A percentile compares a stretch with the other conserved stretches of the same genome.
Evolutionary conservation across 208 protist species (phyloP).

Genomic region (Crithidia thermophila): DNA sequence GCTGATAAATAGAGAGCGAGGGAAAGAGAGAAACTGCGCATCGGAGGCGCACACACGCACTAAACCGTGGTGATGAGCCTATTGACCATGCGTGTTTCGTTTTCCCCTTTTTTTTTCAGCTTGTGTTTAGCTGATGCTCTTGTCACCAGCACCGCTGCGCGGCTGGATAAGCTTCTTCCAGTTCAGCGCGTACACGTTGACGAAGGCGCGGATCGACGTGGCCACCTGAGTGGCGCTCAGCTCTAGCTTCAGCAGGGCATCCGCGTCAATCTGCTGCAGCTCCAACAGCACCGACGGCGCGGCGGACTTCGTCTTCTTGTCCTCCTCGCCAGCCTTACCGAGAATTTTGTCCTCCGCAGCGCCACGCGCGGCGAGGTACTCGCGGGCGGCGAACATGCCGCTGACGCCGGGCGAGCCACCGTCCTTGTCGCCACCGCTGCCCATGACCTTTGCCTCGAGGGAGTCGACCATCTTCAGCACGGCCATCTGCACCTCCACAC

Average conservation of each 20-base stretch:
- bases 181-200: constrained; percentile 81
- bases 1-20: too few relatives aligned
- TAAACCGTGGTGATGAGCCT: too few relatives aligned
- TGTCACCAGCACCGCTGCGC: constrained; percentile 42
- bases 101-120: not conserved
- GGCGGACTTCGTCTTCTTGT: constrained; percentile 37
- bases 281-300: constrained; percentile 62
- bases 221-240: constrained; percentile 54
- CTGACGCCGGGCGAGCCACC: constrained; percentile 22
- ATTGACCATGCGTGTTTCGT: too few relatives aligned
- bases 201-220: constrained; percentile 62
- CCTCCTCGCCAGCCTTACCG: constrained; percentile 37
- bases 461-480: constrained; percentile 70
- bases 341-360: constrained; percentile 79
- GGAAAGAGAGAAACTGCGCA: too few relatives aligned
- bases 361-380: constrained; percentile 62
- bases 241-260: constrained; percentile 64
- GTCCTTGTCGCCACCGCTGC: constrained; percentile 45
- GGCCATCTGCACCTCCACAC: constrained; percentile 76
- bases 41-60: too few relatives aligned
- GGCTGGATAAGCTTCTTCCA: constrained; percentile 90
- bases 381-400: constrained; percentile 48
- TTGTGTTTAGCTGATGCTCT: constrained; percentile 61
- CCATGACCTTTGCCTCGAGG: constrained; percentile 46
- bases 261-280: constrained; percentile 69